These are phyloP conservation scores for Lactarius sp. DNA, from an alignment of 768 basidiomycete species.

Conservation along the genomic window DNA sequence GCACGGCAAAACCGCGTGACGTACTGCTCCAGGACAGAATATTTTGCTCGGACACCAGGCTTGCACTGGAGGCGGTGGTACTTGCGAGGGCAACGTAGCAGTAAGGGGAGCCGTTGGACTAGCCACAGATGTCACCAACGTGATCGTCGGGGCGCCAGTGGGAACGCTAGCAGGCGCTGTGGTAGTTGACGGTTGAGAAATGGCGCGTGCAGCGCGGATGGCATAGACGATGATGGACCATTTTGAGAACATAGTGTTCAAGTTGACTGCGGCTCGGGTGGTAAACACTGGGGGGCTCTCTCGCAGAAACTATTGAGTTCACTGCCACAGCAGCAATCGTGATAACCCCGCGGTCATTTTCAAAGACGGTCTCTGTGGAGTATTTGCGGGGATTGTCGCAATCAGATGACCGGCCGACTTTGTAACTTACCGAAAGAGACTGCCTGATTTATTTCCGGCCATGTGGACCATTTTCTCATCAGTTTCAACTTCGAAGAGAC, in stretches of 20 bases:
- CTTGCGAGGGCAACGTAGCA: slow-evolving; percentile 59
- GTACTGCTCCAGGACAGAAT: slow-evolving; percentile 73
- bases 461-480: neutral
- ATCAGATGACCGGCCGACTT: neutral
- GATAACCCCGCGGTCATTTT: neutral
- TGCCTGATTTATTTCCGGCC: too few relatives aligned
- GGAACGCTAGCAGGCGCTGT: slow-evolving; percentile 21
- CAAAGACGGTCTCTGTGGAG: neutral
- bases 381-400: neutral
- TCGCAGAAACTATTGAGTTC: neutral
- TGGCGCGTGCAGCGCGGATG: slow-evolving; percentile 6
- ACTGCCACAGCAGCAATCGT: neutral
- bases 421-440: too few relatives aligned
- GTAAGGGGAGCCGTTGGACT: slow-evolving; percentile 54
- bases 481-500: too few relatives aligned
- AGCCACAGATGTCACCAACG: slow-evolving; percentile 57
- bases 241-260: slow-evolving; percentile 29
- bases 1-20: slow-evolving; percentile 28
- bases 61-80: slow-evolving; percentile 59
- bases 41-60: slow-evolving; percentile 73
- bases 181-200: slow-evolving; percentile 19
- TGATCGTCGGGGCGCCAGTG: slow-evolving; percentile 33
- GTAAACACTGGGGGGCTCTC: too few relatives aligned
- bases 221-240: slow-evolving; percentile 21
- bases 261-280: slow-evolving; percentile 22